Evolutionary conservation across 2,329 filamentous ascomycete genomes (phyloP), one percentile per base, ranked within the genome.

Genomic region (Leptographium radiaticola): DNA sequence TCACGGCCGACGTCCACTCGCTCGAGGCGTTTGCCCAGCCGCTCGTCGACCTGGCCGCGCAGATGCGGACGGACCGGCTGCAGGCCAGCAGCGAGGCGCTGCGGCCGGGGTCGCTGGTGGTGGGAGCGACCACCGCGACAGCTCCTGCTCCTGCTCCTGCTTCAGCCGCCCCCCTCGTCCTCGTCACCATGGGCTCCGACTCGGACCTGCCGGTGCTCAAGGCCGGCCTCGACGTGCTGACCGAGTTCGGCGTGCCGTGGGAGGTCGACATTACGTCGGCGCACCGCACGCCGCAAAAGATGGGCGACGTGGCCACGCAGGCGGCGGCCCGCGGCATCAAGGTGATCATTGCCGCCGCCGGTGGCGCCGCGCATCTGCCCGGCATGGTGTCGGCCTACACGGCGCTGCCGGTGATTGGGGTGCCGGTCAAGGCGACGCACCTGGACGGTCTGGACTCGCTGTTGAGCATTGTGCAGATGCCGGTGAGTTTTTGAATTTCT

Each of bases 171-270:
- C 61, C 67, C 49, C 67, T 87, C 0, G 83, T 93, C 2, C 80
- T 86, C 13, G 79, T 93, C 3, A 89, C 87, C 33, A 91, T 91
- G 87, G 88, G 87, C 40, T 91, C 87, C 1, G 84, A 89, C 69
- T 87, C 83, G 11, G 86, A 90, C 63, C 75, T 89, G 30, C 77
- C 76, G 2, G 79, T 86, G 16, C 77, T 90, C 42, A 75, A 75
- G 57, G 77, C 78, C 0, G 85, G 79, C 1, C 71, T 89, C 20
- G 76, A 85, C 55, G 75, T 88, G 38, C 75, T 90, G 4, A 71
- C 77, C 53, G 73, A 79, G n/a, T 85, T 91, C 57, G 65, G 72
- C n/a, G 84, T 93, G 12, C 83, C 86, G 0, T 87, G 81, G 69
- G 79, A 84, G 8, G 75, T 81, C 16, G 81, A 80, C 62, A 90